Percentiles rank a stretch among this genome's conserved stretches.
Conservation (phyloP, 345 rosid species). For the Balakata baccata region DNA sequence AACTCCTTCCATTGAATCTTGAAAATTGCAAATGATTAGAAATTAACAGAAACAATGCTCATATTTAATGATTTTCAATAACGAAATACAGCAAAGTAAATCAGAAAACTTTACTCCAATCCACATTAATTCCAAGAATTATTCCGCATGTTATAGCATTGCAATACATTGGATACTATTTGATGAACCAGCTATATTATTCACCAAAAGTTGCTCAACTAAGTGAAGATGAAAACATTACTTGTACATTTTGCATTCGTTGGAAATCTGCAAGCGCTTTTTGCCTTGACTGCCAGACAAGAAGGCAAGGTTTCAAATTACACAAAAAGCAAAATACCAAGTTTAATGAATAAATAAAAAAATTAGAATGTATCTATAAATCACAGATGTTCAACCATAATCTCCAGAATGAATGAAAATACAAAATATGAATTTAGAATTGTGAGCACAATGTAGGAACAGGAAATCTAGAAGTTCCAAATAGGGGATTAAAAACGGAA, state of each 20-base stretch:
- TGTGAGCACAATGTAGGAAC: too few species aligned
- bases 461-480: too few species aligned
- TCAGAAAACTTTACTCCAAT: background rate
- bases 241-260: slow-evolving; percentile 72
- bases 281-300: slow-evolving; percentile 82
- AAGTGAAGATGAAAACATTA: background rate
- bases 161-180: background rate
- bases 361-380: background rate
- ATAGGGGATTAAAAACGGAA: too few species aligned
- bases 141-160: background rate
- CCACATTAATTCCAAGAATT: slow-evolving; percentile 1
- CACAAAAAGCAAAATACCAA: background rate
- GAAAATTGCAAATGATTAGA: background rate
- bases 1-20: background rate
- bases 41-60: background rate
- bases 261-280: slow-evolving; percentile 84
- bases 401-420: background rate
- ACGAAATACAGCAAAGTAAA: background rate
- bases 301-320: background rate
- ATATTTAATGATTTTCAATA: too few species aligned
- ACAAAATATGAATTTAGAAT: background rate
- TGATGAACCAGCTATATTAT: background rate
- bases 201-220: background rate
- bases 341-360: background rate
- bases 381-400: too few species aligned